Conservation (phyloP, 2,329 filamentous ascomycete species). For the Simplicillium sp. region DNA sequence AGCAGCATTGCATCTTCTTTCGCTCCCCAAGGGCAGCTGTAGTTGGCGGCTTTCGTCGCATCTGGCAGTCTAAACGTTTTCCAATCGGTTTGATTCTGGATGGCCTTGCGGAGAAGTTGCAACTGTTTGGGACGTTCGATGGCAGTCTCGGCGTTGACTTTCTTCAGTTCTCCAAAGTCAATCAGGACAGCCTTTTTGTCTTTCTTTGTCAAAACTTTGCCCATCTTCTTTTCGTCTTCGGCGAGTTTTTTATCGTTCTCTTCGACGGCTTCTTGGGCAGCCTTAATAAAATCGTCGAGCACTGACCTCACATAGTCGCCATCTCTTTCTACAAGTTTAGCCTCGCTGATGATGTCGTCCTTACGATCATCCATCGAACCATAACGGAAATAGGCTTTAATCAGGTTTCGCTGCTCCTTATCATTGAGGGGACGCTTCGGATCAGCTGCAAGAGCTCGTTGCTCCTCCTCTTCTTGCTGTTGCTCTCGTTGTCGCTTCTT, state of each 20-base stretch:
- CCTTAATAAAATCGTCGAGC: slow-evolving; percentile 61
- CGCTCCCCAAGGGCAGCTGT: slow-evolving; percentile 84
- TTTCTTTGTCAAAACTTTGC: slow-evolving; percentile 85
- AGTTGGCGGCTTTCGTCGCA: slow-evolving; percentile 84
- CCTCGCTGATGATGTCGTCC: slow-evolving; percentile 80
- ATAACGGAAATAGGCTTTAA: slow-evolving; percentile 83
- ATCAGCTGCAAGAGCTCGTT: slow-evolving; percentile 65
- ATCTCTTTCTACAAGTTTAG: slow-evolving; percentile 76
- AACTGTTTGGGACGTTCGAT: slow-evolving; percentile 86
- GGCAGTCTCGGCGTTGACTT: slow-evolving; percentile 91
- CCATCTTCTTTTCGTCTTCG: slow-evolving; percentile 71
- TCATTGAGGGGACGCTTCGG: slow-evolving; percentile 84
- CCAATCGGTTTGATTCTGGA: slow-evolving; percentile 58
- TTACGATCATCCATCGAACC: slow-evolving; percentile 82
- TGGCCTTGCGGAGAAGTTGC: slow-evolving; percentile 68
- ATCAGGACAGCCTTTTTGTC: slow-evolving; percentile 96
- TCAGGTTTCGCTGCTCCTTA: slow-evolving; percentile 86
- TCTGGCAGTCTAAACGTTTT: slow-evolving; percentile 79
- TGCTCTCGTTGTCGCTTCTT: slow-evolving; percentile 59
- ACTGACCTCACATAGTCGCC: slow-evolving; percentile 67
- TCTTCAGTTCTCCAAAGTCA: slow-evolving; percentile 86
- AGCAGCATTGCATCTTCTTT: slow-evolving; percentile 96
- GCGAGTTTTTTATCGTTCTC: slow-evolving; percentile 63
- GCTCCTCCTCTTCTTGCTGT: slow-evolving; percentile 61
- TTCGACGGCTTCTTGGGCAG: slow-evolving; percentile 50